These are phyloP conservation scores for Colletotrichum eleusines DNA, from an alignment of 2,329 filamentous ascomycete species.

Conservation along the genomic window DNA sequence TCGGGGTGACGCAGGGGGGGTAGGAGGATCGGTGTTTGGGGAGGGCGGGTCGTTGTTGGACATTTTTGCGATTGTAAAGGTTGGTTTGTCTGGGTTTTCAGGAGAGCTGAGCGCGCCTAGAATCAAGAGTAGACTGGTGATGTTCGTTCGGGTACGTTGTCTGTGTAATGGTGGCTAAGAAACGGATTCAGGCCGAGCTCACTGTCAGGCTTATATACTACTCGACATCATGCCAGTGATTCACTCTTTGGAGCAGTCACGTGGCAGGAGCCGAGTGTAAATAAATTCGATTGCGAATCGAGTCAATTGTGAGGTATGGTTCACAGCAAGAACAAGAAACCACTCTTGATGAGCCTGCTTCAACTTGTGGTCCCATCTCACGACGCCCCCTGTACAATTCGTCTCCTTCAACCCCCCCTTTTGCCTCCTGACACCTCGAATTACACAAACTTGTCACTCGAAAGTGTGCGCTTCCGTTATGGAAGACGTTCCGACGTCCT, in stretches of 20 bases:
- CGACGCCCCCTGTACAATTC: neutral
- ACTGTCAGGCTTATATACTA: neutral
- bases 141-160: neutral
- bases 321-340: neutral
- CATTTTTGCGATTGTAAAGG: neutral
- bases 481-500: too few species aligned
- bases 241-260: neutral
- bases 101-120: too few species aligned
- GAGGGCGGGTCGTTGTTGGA: conserved; percentile 16
- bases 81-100: neutral
- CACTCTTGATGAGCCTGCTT: neutral
- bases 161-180: neutral
- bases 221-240: neutral
- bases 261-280: too few species aligned
- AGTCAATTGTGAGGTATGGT: neutral
- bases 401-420: neutral
- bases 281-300: neutral
- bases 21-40: conserved; percentile 16
- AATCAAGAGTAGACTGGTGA: neutral
- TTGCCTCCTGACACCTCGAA: neutral
- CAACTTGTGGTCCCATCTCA: neutral
- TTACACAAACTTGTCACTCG: conserved; percentile 32
- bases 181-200: neutral
- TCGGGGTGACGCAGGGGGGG: conserved; percentile 3
- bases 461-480: conserved; percentile 25